These are phyloP conservation scores for Knufia petricola DNA, from an alignment of 2,329 filamentous ascomycete species.

Conservation along the genomic window DNA sequence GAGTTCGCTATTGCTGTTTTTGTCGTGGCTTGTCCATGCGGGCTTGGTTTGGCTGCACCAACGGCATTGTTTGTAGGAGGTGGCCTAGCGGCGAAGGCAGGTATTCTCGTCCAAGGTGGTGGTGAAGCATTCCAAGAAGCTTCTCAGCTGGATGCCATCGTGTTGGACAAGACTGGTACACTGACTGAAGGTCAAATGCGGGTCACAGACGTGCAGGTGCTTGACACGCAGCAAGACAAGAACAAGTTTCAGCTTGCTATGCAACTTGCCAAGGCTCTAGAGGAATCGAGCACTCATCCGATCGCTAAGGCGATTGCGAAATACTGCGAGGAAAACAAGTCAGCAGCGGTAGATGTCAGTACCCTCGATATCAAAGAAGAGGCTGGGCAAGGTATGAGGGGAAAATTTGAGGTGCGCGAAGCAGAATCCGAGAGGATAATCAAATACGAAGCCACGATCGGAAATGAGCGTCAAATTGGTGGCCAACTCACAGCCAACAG, in stretches of 20 bases:
- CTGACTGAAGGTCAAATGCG: conserved; percentile 57
- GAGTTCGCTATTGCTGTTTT: conserved; percentile 73
- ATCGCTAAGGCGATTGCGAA: conserved; percentile 46
- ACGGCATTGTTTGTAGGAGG: conserved; percentile 80
- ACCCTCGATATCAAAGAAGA: conserved; percentile 42
- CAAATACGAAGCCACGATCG: conserved; percentile 42
- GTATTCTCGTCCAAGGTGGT: conserved; percentile 73
- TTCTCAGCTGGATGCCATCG: conserved; percentile 64
- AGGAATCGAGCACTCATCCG: conserved; percentile 51
- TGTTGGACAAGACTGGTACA: conserved; percentile 85
- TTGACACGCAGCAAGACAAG: conserved; percentile 25
- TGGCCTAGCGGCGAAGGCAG: conserved; percentile 67
- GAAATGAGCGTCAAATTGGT: conserved; percentile 48
- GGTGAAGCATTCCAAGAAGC: conserved; percentile 81
- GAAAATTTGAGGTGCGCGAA: conserved; percentile 34
- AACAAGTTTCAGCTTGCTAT: conserved; percentile 31
- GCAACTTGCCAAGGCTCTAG: conserved; percentile 41
- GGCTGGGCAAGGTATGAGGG: conserved; percentile 49
- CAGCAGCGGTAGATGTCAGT: conserved; percentile 19
- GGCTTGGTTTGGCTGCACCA: conserved; percentile 72
- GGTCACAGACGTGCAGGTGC: conserved; percentile 43
- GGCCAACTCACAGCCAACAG: conserved; percentile 25
- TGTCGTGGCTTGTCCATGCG: conserved; percentile 77
- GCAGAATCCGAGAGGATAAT: conserved; percentile 16
- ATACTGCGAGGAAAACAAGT: conserved; percentile 32